Evolutionary conservation across 2,329 filamentous ascomycete genomes (phyloP), one percentile per base, ranked within the genome.

Genomic region (Microsporum audouinii): DNA sequence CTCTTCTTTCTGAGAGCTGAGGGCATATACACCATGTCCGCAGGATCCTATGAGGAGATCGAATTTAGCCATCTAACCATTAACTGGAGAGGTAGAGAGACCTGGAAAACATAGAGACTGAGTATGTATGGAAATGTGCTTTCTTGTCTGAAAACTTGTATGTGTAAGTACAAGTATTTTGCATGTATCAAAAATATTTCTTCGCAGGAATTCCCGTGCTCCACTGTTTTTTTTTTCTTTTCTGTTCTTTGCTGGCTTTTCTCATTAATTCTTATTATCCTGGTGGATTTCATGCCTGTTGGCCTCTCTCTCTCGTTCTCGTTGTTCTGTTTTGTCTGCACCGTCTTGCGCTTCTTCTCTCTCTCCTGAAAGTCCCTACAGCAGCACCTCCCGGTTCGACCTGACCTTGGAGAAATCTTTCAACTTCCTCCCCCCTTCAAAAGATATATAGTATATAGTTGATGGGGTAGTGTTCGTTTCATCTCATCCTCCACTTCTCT

Each of bases 381-480:
- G 49, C 49, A 34, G 45, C 31, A 34, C 49, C 31, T 34, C 31
- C 49, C 49, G 49, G 49, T 17, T 55, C 49, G 49, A 55, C 49
- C 49, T 55, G 49, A 55, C 49, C 49, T 55, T 55, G 17, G 17
- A 23, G 17, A 23, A 23, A 23, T 23, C 17, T 23, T 23, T 23
- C 17, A 23, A 23, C 17, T 23, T 23, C 17, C 17, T 23, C 17
- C 17, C 17, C 17, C 17, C 17, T 43, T 38, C 27, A 47, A 31
- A 14, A 31, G 29, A 53, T 7, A 55, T 55, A 55, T 55, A 34
- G 14, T 43, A 43, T n/a, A n/a, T 43, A 43, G 49, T 17, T 34
- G 31, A 55, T 55, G 49, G 49, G 49, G 49, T 49, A 31, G 33
- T 58, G 39, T 39, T 36, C 31, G 41, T 45, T 59, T 49, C 39